Evolutionary conservation across 345 rosid species (phyloP).

Genomic region (Brassica incana): DNA sequence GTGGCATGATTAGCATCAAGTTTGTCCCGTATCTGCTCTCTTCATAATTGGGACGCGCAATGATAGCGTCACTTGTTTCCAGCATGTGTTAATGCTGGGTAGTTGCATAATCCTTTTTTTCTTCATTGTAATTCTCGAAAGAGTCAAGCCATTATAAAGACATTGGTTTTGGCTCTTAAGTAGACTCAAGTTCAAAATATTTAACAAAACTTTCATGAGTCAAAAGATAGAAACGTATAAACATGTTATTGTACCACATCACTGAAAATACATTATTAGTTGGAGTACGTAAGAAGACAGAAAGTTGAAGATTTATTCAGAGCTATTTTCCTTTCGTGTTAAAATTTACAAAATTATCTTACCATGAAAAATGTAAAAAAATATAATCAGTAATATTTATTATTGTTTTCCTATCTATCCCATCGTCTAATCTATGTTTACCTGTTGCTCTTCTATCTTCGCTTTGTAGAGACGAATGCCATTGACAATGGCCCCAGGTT

Average conservation of each 20-base stretch:
- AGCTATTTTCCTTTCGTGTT: not conserved
- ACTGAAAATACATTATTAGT: not conserved
- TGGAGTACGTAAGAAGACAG: not conserved
- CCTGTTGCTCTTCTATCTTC: conserved; percentile 44
- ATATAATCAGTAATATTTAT: no score
- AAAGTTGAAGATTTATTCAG: not conserved
- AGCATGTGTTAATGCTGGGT: no score
- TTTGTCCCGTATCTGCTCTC: no score
- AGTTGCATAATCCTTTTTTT: no score
- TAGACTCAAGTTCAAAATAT: not conserved
- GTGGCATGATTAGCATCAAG: no score
- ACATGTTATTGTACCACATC: no score
- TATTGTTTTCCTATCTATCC: not conserved
- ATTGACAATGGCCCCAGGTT: conserved; percentile 72
- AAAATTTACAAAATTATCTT: no score
- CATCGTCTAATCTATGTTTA: not conserved
- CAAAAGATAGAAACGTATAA: not conserved
- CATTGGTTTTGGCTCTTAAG: not conserved
- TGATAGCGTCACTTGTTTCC: no score
- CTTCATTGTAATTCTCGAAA: no score
- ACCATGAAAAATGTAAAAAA: no score
- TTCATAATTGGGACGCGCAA: no score
- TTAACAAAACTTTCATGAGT: not conserved
- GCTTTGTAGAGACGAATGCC: conserved; percentile 64
- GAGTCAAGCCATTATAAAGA: not conserved